Evolutionary conservation across 75 land plant genomes (phyloP), one percentile per base, ranked within the genome.

Genomic region (Chamaecyparis obtusa): DNA sequence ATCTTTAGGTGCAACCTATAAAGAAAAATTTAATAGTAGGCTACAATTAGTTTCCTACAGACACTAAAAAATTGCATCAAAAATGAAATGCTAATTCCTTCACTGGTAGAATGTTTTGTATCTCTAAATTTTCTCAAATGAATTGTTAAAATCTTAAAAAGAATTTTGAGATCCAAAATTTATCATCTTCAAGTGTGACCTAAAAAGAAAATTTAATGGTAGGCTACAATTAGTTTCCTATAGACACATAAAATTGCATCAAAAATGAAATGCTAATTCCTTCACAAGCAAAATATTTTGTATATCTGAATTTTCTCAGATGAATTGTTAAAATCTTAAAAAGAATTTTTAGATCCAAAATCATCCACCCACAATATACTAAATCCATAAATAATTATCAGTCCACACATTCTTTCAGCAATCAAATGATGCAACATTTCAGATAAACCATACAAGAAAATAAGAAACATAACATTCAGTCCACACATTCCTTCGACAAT

Each of bases 1-100:
- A 11, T 64, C 60, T 67, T 87, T 74, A 27, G 86, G 64, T 15
- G 87, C 86, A 85, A 82, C 89, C 89, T 80, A 24, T n/a, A 27
- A 11, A 80, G 48, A 80, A 44, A 3, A 80, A 43, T 36, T 36
- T 32, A 6, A 77, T 36, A 9, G 44, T 9, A 77, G 37, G 80
- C 24, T 21, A 77, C 5, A 21, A 60, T 60, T 60, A 60, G 67
- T 60, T 60, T 19, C 67, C 67, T 60, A 19, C 67, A 60, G 27
- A 60, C 7, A 60, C 24, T 21, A 21, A 60, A 60, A n/a, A 60
- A 60, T 60, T 60, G 67, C 67, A 60, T 21, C 30, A 71, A 30
- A 10, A 9, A 71, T 71, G 33, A 71, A 6, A 32, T 32, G 75
- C 75, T 30, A 71, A 24, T 69, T 19, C 35, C 75, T 30, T 30